Evolutionary conservation across 805 yeast species (phyloP), one percentile per base, ranked within the genome.

Genomic region (Wilhelminamyces savonicus): DNA sequence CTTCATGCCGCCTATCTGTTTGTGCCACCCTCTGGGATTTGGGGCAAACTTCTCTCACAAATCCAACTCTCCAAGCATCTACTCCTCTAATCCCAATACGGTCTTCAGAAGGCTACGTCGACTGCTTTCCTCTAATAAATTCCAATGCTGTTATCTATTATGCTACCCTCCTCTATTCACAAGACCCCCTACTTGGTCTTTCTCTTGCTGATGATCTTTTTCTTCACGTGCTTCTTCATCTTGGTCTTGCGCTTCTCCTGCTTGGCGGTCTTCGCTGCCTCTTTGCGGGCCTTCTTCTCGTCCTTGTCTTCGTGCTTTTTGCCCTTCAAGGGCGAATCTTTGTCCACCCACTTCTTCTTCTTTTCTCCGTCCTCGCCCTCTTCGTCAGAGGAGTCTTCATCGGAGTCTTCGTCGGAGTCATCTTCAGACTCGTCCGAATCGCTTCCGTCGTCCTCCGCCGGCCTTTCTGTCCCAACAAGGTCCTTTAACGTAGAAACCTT

Each of bases 241-340:
- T 86, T 86, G 5, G 74, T 76, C 46, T 82, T 76, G 33, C 95
- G 69, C 59, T 81, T 83, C 45, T 84, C 94, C 44, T 77, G 75
- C 29, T 82, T 78, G 7, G 76, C 81, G 23, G 77, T 86, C 48
- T 82, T 86, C n/a, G 80, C 78, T 24, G 73, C 76, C 46, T 76
- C 74, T 52, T 86, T 83, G 33, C 94, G 70, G 29, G 69, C 75
- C 48, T 77, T 82, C 55, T 85, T 86, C 9, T 64, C 73, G 25
- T 85, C 88, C 56, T 85, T 77, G 54, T 87, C 84, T 44, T 85
- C 81, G 50, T 70, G 68, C 50, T 79, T 83, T 55, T 90, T 87
- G 12, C 94, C 94, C 38, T 74, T 76, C 8, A 68, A 53, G 7
- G 58, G 46, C 30, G 55, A 46, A 21, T 48, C 46, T 39, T 53